phyloP scores from a whole-genome alignment of 148 eudicot species.

The Nyssa sinensis region DNA sequence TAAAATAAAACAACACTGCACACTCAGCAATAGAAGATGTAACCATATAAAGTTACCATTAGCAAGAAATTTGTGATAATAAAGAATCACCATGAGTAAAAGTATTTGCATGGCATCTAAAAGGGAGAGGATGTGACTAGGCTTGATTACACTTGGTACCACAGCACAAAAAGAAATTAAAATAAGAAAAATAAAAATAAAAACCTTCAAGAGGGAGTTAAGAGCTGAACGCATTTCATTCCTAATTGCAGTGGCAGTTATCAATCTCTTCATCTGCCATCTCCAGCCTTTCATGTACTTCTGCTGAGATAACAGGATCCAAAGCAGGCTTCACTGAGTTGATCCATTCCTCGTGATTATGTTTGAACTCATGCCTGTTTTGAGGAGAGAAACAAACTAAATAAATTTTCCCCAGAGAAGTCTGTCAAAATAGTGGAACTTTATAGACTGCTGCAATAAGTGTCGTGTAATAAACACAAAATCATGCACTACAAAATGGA shows the following conservation, averaged over 20 bases:
- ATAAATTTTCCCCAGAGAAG: not conserved
- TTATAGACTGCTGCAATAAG: not conserved
- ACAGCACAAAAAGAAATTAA: no score
- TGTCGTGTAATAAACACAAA: not conserved
- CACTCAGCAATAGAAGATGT: not conserved
- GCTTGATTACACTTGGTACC: not conserved
- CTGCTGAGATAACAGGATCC: slow-evolving; percentile 48
- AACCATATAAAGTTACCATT: not conserved
- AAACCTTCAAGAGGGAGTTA: slow-evolving; percentile 75
- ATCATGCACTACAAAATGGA: slow-evolving; percentile 1
- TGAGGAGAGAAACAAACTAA: not conserved
- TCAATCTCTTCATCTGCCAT: slow-evolving; percentile 55
- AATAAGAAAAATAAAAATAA: no score
- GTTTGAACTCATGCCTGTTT: slow-evolving; percentile 73
- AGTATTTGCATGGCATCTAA: not conserved
- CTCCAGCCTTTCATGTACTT: slow-evolving; percentile 34
- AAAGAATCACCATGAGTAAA: not conserved
- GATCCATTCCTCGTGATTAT: slow-evolving; percentile 81
- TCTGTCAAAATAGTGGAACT: not conserved
- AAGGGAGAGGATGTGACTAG: not conserved
- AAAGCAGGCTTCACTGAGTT: slow-evolving; percentile 61
- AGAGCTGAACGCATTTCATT: slow-evolving; percentile 78
- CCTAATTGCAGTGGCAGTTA: slow-evolving; percentile 50
- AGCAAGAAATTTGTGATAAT: not conserved
- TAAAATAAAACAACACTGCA: not conserved